Evolutionary conservation across 164 flowering plant genomes (phyloP), one percentile per base, ranked within the genome.

Genomic region (Taxillus chinensis): DNA sequence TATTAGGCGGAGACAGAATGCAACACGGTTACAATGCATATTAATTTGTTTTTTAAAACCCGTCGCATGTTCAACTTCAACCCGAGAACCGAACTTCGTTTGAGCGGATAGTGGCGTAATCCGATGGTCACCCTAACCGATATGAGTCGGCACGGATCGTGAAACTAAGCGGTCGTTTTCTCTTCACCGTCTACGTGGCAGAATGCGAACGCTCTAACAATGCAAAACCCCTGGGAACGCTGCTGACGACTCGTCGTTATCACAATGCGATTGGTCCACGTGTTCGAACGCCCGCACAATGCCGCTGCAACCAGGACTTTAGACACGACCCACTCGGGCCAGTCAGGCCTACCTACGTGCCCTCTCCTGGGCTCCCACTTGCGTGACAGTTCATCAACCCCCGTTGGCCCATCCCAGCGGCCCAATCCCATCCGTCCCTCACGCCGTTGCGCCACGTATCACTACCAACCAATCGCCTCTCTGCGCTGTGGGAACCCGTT

Each of bases 381-480:
- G 14, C 37, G 0, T 3, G 64, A 73, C 83, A 76, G 75, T 45
- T 48, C 12, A 3, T 11, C 12, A 7, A 48, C 13, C 13, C 64
- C 51, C 55, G 80, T 72, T 77, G 82, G 79, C 43, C 11, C 3
- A 27, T 0, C 0, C 1, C 0, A n/a, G 12, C 60, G 78, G 71
- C 62, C 73, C 80, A 80, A 66, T 46, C 57, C 62, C 39, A 37
- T 41, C 8, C 38, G 46, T 61, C 16, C 76, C 79, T 65, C 38
- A 15, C 45, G 2, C 8, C 3, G 7, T 11, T 12, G n/a, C 41
- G 74, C 78, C 81, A 76, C 82, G 83, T 76, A 39, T 62, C 75
- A n/a, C 41, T 43, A 52, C 62, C 77, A 7, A 42, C 82, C 80
- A 79, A 80, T 80, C 64, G 40, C 38, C 9, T 59, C 48, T 56